Percentiles rank a stretch among this genome's conserved stretches.
These are phyloP conservation scores for Fusarium tjaetaba DNA, from an alignment of 2,329 filamentous ascomycete genomes.

Conservation along the genomic window DNA sequence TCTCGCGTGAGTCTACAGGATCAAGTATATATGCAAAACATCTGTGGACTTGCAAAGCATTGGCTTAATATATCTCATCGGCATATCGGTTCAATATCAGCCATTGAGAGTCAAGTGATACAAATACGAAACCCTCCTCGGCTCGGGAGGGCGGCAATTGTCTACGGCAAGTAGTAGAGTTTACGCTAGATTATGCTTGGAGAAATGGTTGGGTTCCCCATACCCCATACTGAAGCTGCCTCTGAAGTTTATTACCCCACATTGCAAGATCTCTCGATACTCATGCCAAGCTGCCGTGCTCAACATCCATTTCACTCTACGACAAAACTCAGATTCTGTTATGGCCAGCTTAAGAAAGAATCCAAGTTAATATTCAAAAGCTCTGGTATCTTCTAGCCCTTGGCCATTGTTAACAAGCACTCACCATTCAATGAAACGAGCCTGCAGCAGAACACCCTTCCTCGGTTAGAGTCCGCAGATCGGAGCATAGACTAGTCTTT, in stretches of 20 bases:
- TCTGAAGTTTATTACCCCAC: background rate
- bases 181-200: background rate
- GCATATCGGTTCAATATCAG: background rate
- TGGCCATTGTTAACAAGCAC: too few relatives aligned
- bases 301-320: too few relatives aligned
- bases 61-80: background rate
- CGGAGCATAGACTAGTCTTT: too few relatives aligned
- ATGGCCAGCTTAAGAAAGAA: too few relatives aligned
- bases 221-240: background rate
- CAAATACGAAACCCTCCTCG: background rate
- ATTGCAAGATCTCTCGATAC: background rate
- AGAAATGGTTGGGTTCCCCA: background rate
- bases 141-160: background rate
- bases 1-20: background rate
- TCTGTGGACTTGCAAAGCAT: too few relatives aligned
- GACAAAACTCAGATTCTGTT: too few relatives aligned
- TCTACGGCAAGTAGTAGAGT: background rate
- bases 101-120: background rate
- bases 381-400: too few relatives aligned
- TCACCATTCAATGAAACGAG: too few relatives aligned
- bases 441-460: too few relatives aligned
- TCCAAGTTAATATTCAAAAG: too few relatives aligned
- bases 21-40: background rate
- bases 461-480: background rate
- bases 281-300: background rate